Evolutionary conservation across 1,139 yeast species (phyloP).

Genomic region (Sugiyamaella sp.): DNA sequence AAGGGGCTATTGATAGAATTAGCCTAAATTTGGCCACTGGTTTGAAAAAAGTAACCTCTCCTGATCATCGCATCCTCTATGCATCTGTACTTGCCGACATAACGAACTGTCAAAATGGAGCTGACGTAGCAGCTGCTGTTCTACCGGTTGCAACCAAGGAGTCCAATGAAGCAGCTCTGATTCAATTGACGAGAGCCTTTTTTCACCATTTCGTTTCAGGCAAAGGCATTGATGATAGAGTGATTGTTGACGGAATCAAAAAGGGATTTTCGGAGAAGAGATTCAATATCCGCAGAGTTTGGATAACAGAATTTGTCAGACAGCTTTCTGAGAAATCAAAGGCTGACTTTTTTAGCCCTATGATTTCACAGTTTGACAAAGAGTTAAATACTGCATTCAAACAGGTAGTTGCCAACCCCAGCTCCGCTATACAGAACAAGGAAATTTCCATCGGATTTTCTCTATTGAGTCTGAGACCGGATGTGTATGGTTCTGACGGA

Average conservation of each 20-base stretch:
- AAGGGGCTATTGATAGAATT: conserved; percentile 40
- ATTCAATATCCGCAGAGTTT: conserved; percentile 60
- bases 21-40: conserved; percentile 59
- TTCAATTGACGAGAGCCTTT: conserved; percentile 54
- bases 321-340: conserved; percentile 26
- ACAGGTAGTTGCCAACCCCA: conserved; percentile 44
- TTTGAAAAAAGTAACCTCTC: conserved; percentile 55
- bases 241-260: conserved; percentile 45
- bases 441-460: conserved; percentile 39
- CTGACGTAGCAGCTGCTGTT: conserved; percentile 49
- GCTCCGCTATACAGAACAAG: conserved; percentile 40
- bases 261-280: conserved; percentile 71
- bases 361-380: conserved; percentile 44
- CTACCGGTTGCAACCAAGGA: conserved; percentile 66
- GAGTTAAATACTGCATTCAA: conserved; percentile 33
- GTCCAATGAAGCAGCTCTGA: conserved; percentile 67
- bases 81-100: conserved; percentile 46
- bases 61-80: conserved; percentile 64
- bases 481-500: conserved; percentile 17
- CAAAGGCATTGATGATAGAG: conserved; percentile 25
- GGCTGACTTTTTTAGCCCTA: neutral
- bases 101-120: conserved; percentile 36
- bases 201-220: conserved; percentile 47
- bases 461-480: conserved; percentile 31
- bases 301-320: conserved; percentile 62